A percentile compares a stretch with the other conserved stretches of the same genome.
These are phyloP conservation scores for Rhodosporidiobolus sp. DNA, from an alignment of 768 basidiomycete species.

Conservation along the genomic window DNA sequence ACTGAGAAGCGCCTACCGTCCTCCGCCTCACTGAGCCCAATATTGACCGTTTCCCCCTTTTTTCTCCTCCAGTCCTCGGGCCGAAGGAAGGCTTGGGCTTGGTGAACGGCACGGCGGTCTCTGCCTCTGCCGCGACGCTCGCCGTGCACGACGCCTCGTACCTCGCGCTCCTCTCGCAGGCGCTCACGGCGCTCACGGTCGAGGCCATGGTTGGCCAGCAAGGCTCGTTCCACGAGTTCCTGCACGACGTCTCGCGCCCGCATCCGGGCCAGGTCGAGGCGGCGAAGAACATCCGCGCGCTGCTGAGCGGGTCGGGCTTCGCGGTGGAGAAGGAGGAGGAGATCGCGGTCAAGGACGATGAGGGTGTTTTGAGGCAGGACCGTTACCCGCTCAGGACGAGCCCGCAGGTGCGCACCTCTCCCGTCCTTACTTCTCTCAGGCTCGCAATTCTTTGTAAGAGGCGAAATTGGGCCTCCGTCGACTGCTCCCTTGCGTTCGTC, in stretches of 20 bases:
- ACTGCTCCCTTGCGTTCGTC: no score
- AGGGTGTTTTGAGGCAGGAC: slow-evolving; percentile 73
- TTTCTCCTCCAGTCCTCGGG: slow-evolving; percentile 20
- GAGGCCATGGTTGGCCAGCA: slow-evolving; percentile 70
- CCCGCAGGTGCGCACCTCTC: background rate
- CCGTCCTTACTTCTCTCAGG: no score
- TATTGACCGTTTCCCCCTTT: no score
- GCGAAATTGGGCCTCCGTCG: no score
- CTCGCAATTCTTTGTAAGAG: no score
- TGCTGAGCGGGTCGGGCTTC: slow-evolving; percentile 68
- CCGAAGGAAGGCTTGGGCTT: slow-evolving; percentile 49
- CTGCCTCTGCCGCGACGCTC: slow-evolving; percentile 68
- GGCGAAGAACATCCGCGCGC: slow-evolving; percentile 64
- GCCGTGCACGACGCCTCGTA: slow-evolving; percentile 66
- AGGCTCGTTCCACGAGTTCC: slow-evolving; percentile 55
- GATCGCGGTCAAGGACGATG: slow-evolving; percentile 67
- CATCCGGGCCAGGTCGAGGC: slow-evolving; percentile 82
- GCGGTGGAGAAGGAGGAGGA: slow-evolving; percentile 71
- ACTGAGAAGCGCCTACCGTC: no score
- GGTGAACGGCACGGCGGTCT: slow-evolving; percentile 58
- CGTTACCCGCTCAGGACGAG: slow-evolving; percentile 57
- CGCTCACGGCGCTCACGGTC: slow-evolving; percentile 76
- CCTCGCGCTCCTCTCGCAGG: slow-evolving; percentile 54
- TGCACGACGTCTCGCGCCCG: slow-evolving; percentile 67
- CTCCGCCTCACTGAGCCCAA: no score